Conservation (phyloP, 1,284 basidiomycete species). For the Volvariella surrecta region DNA sequence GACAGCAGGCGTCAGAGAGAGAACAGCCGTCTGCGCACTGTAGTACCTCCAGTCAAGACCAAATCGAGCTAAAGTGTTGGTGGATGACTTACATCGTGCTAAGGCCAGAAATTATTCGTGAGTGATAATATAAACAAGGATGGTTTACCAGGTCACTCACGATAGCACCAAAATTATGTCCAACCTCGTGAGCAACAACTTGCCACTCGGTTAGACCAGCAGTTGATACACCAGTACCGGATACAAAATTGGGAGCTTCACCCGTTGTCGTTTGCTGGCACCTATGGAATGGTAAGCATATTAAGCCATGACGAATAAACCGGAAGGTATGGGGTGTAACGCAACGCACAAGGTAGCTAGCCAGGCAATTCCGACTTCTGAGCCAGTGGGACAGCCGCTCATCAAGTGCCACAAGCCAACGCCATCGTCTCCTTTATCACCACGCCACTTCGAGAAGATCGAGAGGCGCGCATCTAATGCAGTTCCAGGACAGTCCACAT, state of each 20-base stretch:
- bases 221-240: slow-evolving; percentile 82
- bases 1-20: slow-evolving; percentile 59
- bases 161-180: slow-evolving; percentile 90
- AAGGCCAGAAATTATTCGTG: slow-evolving; percentile 10
- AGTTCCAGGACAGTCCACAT: slow-evolving; percentile 39
- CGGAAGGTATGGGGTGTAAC: not conserved
- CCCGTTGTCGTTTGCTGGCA: slow-evolving; percentile 49
- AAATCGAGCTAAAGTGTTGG: slow-evolving; percentile 6
- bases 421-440: slow-evolving; percentile 51
- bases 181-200: slow-evolving; percentile 84
- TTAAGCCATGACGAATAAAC: not conserved
- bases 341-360: slow-evolving; percentile 58
- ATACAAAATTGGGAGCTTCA: slow-evolving; percentile 46
- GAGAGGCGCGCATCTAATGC: slow-evolving; percentile 56
- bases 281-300: slow-evolving; percentile 20
- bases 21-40: slow-evolving; percentile 67
- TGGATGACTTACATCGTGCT: slow-evolving; percentile 49
- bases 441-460: slow-evolving; percentile 80
- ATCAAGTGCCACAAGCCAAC: slow-evolving; percentile 88
- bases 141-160: slow-evolving; percentile 33
- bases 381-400: slow-evolving; percentile 79
- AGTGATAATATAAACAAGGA: slow-evolving; percentile 9
- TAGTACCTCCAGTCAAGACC: slow-evolving; percentile 5
- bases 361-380: slow-evolving; percentile 90
- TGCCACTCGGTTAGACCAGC: slow-evolving; percentile 71